Evolutionary conservation across 768 basidiomycete species (phyloP).

Genomic region (Kockovaella imperatae): DNA sequence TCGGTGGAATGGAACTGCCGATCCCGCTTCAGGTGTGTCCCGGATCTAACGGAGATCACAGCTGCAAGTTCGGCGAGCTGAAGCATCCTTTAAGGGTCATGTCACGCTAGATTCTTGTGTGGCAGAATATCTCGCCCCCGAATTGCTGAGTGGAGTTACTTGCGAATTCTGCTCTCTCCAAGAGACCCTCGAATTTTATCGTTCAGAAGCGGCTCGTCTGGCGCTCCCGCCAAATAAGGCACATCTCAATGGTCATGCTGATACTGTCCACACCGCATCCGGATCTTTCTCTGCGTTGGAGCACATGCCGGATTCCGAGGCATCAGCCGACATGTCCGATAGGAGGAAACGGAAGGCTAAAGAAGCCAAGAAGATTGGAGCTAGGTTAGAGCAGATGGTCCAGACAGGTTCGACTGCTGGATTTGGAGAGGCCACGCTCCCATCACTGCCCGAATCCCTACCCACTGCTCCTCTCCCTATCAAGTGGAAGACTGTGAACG

Average conservation of each 20-base stretch:
- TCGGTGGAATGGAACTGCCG: conserved; percentile 47
- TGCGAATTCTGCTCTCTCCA: conserved; percentile 85
- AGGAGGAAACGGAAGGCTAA: conserved; percentile 63
- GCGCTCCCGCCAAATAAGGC: conserved; percentile 44
- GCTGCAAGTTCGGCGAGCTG: not conserved
- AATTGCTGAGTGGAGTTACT: conserved; percentile 80
- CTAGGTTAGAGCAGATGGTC: conserved; percentile 56
- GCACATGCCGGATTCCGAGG: not conserved
- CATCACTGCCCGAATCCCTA: conserved; percentile 3
- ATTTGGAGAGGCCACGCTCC: conserved; percentile 23
- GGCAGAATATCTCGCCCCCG: conserved; percentile 78
- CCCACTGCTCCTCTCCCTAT: conserved; percentile 17
- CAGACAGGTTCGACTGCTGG: conserved; percentile 61
- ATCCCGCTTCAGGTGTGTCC: conserved; percentile 31
- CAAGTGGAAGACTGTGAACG: conserved; percentile 25
- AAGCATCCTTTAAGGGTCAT: conserved; percentile 26
- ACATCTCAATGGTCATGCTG: not conserved
- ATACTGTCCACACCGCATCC: conserved; percentile 4
- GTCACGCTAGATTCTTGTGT: conserved; percentile 69
- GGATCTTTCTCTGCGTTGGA: conserved; percentile 19
- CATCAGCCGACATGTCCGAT: conserved; percentile 53
- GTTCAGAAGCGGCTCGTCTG: conserved; percentile 57
- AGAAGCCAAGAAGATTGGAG: conserved; percentile 62
- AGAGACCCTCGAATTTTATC: conserved; percentile 60
- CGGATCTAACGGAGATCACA: not conserved